Conservation (phyloP, 2,329 filamentous ascomycete genomes). For the Coniochaeta hoffmannii region DNA sequence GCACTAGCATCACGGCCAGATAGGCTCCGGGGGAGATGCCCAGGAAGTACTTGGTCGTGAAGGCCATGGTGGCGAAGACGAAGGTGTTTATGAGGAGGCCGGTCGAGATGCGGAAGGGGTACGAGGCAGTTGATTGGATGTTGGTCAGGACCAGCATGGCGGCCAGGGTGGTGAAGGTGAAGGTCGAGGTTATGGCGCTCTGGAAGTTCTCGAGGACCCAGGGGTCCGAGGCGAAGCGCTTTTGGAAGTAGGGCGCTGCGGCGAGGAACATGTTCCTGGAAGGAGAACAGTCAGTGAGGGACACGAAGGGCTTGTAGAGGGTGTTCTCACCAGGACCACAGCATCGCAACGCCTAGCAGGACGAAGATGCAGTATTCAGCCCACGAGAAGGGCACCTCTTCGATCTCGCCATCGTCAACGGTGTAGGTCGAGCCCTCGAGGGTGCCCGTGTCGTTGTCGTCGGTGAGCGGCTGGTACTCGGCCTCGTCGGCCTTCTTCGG, state of each 20-base stretch:
- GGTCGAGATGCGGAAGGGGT: conserved; percentile 75
- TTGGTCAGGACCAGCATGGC: conserved; percentile 72
- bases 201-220: conserved; percentile 80
- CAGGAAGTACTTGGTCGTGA: conserved; percentile 67
- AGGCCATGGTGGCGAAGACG: conserved; percentile 69
- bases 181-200: conserved; percentile 79
- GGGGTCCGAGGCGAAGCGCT: conserved; percentile 63
- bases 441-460: conserved; percentile 16
- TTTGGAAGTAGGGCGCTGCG: conserved; percentile 86
- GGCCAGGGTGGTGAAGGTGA: conserved; percentile 72
- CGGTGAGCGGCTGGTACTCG: conserved; percentile 21
- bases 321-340: conserved; percentile 83
- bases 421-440: conserved; percentile 19
- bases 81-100: conserved; percentile 71
- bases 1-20: conserved; percentile 72
- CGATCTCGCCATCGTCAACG: conserved; percentile 14
- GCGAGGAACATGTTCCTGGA: conserved; percentile 96
- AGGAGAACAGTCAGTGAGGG: conserved; percentile 6
- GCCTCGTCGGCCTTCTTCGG: conserved; percentile 15
- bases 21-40: conserved; percentile 57
- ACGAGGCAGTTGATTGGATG: conserved; percentile 75
- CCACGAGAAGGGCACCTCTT: conserved; percentile 64
- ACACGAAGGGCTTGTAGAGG: conserved; percentile 6
- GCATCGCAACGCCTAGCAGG: conserved; percentile 83
- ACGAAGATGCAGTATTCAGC: conserved; percentile 80